phyloP scores from a whole-genome alignment of 1,139 yeast genomes.

The Saccharomyces hybrid region DNA sequence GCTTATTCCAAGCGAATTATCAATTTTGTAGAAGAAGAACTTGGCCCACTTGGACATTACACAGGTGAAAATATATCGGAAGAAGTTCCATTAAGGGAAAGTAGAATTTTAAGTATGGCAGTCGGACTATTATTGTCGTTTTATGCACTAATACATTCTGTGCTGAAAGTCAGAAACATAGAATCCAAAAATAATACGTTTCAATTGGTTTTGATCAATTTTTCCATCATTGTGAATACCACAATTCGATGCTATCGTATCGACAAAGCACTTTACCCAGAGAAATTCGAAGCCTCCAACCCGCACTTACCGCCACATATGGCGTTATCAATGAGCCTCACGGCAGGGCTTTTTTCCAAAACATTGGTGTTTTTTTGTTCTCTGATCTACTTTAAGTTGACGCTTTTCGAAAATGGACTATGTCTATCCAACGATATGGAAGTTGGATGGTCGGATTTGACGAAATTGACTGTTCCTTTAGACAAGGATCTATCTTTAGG shows the following conservation, averaged over 20 bases:
- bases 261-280: constrained; percentile 6
- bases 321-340: constrained; percentile 6
- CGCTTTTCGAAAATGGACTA: constrained; percentile 7
- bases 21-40: constrained; percentile 18
- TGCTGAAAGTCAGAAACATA: constrained; percentile 4
- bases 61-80: constrained; percentile 11
- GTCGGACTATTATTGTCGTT: constrained; percentile 10
- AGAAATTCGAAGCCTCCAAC: background rate
- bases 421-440: background rate
- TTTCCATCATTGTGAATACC: constrained; percentile 6
- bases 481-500: constrained; percentile 5
- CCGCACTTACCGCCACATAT: constrained; percentile 8
- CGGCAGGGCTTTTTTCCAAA: constrained; percentile 8
- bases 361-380: constrained; percentile 6
- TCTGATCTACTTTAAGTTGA: constrained; percentile 8
- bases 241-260: constrained; percentile 4
- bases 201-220: constrained; percentile 7
- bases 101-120: constrained; percentile 9
- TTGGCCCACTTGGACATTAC: constrained; percentile 15
- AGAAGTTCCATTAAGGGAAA: constrained; percentile 10
- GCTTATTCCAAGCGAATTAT: constrained; percentile 9
- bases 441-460: constrained; percentile 4
- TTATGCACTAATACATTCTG: constrained; percentile 9
- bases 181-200: constrained; percentile 8
- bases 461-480: constrained; percentile 3